Evolutionary conservation across 805 yeast genomes (phyloP).

Genomic region (Sungouiozyma ichnusensis): DNA sequence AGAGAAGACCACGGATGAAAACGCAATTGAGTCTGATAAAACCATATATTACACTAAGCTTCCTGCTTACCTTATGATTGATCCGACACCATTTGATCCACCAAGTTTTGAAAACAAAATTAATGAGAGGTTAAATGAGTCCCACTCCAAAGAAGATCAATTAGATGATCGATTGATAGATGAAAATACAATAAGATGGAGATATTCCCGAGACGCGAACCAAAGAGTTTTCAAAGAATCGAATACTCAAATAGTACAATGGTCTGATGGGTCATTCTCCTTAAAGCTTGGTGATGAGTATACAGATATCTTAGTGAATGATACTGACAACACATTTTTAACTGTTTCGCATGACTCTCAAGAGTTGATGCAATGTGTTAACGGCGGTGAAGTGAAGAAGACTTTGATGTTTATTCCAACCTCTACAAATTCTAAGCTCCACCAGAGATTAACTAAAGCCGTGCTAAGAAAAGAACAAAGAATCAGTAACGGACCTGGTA

Average conservation of each 20-base stretch:
- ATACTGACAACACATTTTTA: conserved; percentile 60
- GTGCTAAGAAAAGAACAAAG: conserved; percentile 34
- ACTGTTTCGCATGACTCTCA: conserved; percentile 61
- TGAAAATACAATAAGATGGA: conserved; percentile 89
- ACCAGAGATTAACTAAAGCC: conserved; percentile 65
- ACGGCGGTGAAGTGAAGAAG: conserved; percentile 54
- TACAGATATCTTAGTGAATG: conserved; percentile 63
- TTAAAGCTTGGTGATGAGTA: conserved; percentile 79
- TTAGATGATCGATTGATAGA: conserved; percentile 57
- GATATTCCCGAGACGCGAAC: conserved; percentile 69
- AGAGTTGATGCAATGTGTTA: conserved; percentile 51
- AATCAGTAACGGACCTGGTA: conserved; percentile 30
- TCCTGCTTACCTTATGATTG: conserved; percentile 76
- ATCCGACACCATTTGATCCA: conserved; percentile 83
- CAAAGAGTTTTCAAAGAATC: conserved; percentile 70
- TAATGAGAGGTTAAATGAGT: conserved; percentile 28
- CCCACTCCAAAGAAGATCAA: conserved; percentile 35
- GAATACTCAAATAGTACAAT: conserved; percentile 79
- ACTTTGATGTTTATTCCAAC: conserved; percentile 76
- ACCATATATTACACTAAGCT: conserved; percentile 46
- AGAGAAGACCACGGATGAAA: conserved; percentile 29
- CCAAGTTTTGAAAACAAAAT: conserved; percentile 44
- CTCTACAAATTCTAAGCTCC: conserved; percentile 79
- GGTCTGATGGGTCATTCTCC: conserved; percentile 90
- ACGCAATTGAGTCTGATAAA: conserved; percentile 23